Conservation (phyloP, 768 basidiomycete species). For the Lepiota brunneoincarnata region DNA sequence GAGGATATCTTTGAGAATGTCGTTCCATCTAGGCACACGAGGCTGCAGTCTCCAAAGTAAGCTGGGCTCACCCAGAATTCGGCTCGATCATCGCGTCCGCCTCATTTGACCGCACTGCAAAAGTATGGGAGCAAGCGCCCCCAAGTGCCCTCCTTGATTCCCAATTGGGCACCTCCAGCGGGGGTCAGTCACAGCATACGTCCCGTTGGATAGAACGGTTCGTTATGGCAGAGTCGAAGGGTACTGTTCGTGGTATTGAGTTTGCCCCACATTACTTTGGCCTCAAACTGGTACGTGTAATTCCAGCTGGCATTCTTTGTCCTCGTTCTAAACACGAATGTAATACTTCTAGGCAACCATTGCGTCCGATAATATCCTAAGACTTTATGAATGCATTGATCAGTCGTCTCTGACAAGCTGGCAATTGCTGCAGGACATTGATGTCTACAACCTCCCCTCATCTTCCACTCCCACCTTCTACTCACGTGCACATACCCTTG, state of each 20-base stretch:
- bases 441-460: constrained; percentile 53
- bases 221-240: constrained; percentile 78
- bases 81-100: constrained; percentile 84
- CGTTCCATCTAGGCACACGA: constrained; percentile 78
- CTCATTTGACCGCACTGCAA: constrained; percentile 88
- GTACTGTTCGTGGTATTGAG: constrained; percentile 81
- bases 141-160: constrained; percentile 17
- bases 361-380: constrained; percentile 81
- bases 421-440: constrained; percentile 76
- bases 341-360: constrained; percentile 68
- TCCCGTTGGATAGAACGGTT: constrained; percentile 75
- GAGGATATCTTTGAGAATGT: background rate
- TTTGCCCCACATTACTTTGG: constrained; percentile 89
- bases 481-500: constrained; percentile 48
- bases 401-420: constrained; percentile 71
- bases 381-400: constrained; percentile 90
- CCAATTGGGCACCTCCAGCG: background rate
- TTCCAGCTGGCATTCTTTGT: background rate
- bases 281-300: constrained; percentile 69
- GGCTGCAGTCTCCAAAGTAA: constrained; percentile 78
- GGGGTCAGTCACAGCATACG: constrained; percentile 15
- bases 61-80: constrained; percentile 93
- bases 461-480: constrained; percentile 33
- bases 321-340: background rate
- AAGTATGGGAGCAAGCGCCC: constrained; percentile 81